These are phyloP conservation scores for Colletotrichum truncatum DNA, from an alignment of 2,329 filamentous ascomycete species.

Conservation along the genomic window DNA sequence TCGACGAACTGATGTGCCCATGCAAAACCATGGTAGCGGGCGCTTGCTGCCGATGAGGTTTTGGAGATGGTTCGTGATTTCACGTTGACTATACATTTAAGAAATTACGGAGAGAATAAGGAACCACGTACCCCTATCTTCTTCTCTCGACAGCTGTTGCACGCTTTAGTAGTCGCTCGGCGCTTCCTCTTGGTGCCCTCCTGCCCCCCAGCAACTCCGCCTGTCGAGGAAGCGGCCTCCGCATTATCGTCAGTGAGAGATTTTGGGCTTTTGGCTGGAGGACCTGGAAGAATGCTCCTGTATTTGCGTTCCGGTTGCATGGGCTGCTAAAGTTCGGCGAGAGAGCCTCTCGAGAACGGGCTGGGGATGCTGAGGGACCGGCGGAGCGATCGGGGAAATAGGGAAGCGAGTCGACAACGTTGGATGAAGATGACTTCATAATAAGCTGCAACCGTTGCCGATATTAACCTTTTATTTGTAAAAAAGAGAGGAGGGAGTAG, in stretches of 20 bases:
- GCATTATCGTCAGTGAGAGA: background rate
- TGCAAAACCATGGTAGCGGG: background rate
- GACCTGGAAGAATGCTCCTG: conserved; percentile 18
- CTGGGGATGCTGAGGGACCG: background rate
- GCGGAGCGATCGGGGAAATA: conserved; percentile 1
- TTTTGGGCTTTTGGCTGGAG: background rate
- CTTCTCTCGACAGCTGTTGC: conserved; percentile 22
- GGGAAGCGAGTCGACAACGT: background rate
- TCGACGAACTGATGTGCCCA: background rate
- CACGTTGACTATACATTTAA: background rate
- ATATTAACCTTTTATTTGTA: background rate
- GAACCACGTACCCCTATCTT: conserved; percentile 20
- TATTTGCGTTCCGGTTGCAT: conserved; percentile 27
- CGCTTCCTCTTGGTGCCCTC: conserved; percentile 21
- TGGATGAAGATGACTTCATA: background rate
- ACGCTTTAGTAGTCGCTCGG: background rate
- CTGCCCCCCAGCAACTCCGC: background rate
- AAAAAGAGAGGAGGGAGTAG: background rate
- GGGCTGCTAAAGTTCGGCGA: conserved; percentile 1
- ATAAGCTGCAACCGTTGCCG: background rate
- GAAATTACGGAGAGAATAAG: background rate
- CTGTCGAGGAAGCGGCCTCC: background rate
- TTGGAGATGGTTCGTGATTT: background rate
- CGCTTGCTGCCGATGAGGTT: background rate
- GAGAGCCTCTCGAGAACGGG: background rate